Evolutionary conservation across 192 early-diverging fungal species (phyloP).

Genomic region (Backusella morwellensis): DNA sequence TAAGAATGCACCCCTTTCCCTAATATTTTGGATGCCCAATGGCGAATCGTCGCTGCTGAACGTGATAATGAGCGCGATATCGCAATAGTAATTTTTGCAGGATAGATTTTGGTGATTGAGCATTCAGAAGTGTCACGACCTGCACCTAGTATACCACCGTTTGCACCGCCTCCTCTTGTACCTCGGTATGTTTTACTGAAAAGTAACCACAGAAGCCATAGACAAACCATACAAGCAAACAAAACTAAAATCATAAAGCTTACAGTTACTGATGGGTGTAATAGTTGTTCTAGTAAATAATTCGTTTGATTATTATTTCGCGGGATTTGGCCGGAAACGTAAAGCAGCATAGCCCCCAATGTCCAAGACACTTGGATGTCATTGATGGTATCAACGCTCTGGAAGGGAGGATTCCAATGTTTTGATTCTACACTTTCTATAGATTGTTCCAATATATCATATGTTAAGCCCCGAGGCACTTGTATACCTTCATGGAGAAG

Average conservation of each 20-base stretch:
- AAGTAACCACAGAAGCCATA: neutral
- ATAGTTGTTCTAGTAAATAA: neutral
- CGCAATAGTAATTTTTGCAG: neutral
- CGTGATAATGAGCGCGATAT: neutral
- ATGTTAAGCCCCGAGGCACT: slow-evolving; percentile 53
- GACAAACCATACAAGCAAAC: neutral
- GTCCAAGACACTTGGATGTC: slow-evolving; percentile 88
- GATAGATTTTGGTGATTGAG: neutral
- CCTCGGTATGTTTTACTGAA: neutral
- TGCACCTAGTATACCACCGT: slow-evolving; percentile 5
- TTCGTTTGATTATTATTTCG: neutral
- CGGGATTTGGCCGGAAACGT: slow-evolving; percentile 44
- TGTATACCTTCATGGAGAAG: slow-evolving; percentile 91
- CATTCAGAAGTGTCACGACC: neutral
- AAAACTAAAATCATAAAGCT: neutral
- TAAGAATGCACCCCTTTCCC: neutral
- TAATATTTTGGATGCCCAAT: slow-evolving; percentile 23
- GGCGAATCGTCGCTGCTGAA: slow-evolving; percentile 10
- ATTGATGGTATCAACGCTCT: slow-evolving; percentile 74
- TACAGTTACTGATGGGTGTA: neutral
- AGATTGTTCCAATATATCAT: slow-evolving; percentile 39
- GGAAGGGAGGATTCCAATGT: slow-evolving; percentile 58
- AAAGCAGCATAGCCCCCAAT: slow-evolving; percentile 69
- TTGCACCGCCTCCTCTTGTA: neutral
- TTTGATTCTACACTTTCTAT: slow-evolving; percentile 43